Conservation (phyloP, 441 rosid species). For the Gossypium armourianum region DNA sequence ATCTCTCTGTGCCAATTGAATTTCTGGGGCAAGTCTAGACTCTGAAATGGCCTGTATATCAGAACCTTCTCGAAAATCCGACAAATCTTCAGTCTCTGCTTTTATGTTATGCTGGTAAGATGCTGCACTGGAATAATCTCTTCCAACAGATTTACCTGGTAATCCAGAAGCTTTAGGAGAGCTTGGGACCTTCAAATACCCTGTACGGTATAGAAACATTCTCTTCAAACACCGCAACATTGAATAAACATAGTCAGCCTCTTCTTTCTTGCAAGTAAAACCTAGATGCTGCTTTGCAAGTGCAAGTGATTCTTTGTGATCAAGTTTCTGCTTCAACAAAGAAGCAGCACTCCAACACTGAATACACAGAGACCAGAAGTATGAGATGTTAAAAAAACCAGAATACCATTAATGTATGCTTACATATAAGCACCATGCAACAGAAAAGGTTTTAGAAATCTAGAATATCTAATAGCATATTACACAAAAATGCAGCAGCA, state of each 20-base stretch:
- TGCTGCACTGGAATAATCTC: conserved; percentile 20
- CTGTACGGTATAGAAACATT: conserved; percentile 33
- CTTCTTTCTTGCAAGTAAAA: conserved; percentile 54
- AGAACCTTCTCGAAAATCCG: conserved; percentile 24
- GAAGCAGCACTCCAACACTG: conserved; percentile 82
- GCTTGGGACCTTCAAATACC: conserved; percentile 22
- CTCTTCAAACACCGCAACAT: conserved; percentile 50
- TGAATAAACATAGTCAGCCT: conserved; percentile 49
- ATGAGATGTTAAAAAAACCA: not conserved
- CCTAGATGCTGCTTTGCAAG: conserved; percentile 52
- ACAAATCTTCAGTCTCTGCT: conserved; percentile 21
- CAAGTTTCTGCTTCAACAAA: conserved; percentile 50
- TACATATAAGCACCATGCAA: not conserved
- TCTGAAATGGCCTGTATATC: conserved; percentile 27
- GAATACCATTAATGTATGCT: not conserved
- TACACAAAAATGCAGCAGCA: not conserved
- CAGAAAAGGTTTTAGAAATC: not conserved
- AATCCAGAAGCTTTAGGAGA: conserved; percentile 28
- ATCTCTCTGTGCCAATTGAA: conserved; percentile 33
- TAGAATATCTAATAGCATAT: not conserved
- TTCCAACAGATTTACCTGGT: conserved; percentile 17
- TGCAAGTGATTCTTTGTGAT: conserved; percentile 54
- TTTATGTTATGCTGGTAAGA: conserved; percentile 20
- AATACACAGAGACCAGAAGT: conserved; percentile 12
- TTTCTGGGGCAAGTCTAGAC: conserved; percentile 19